Evolutionary conservation across 2,329 filamentous ascomycete genomes (phyloP), one percentile per base, ranked within the genome.

Genomic region (Aspergillus vadensis): DNA sequence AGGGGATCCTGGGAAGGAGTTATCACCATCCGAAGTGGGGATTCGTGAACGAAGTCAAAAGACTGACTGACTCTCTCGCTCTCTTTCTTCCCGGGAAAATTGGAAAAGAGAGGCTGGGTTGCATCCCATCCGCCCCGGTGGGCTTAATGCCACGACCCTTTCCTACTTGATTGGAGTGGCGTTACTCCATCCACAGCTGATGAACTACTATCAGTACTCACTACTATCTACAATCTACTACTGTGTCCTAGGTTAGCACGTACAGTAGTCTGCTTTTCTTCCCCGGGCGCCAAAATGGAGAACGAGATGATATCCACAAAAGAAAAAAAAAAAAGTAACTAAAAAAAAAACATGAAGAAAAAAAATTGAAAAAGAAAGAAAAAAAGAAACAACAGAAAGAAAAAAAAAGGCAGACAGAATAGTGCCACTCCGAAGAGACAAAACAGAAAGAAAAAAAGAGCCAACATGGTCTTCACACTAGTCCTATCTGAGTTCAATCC

Each of bases 1-100:
- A 75, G 74, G 70, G 69, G 65, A 68, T 67, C 65, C 68, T 70
- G 66, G 70, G 70, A 67, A 69, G 69, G 62, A 70, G 71, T 71
- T 69, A 66, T 71, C 65, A 63, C 50, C 27, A n/a, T 51, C 25
- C n/a, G 30, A 52, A 52, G 36, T 52, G 30, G 50, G 47, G 50
- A 52, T 30, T 36, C 30, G 30, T 36, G 30, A 36, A 36, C 12
- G 30, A 36, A 36, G 30, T 36, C 30, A 36, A 36, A 36, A 36
- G 30, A 36, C 30, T 30, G 25, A 25, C 25, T 25, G 25, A 25
- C 25, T 25, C 25, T 25, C 25, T 25, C n/a, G n/a, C n/a, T 25
- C 25, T 7, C 25, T 25, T 7, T 25, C 25, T 25, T 30, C 27
- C 27, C 27, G 27, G 30, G 19, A 17, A 21, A 52, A 30, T 51